phyloP scores from a whole-genome alignment of 352 stramenopile species.

The Aphanomyces invadans region DNA sequence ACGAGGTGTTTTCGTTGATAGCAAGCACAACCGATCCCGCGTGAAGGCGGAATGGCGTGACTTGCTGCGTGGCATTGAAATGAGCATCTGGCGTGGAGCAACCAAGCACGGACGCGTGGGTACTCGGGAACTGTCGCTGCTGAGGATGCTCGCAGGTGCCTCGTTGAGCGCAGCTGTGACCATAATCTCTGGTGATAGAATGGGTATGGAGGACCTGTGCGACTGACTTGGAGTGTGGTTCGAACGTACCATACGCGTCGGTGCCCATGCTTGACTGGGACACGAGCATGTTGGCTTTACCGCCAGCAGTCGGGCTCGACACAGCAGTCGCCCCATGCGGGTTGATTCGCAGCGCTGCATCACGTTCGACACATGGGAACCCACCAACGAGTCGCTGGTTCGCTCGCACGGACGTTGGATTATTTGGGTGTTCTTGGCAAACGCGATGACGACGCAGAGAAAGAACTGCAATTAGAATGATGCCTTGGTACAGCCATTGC shows the following conservation, averaged over 20 bases:
- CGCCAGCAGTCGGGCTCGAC: neutral
- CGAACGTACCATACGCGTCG: neutral
- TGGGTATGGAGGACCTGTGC: too few relatives aligned
- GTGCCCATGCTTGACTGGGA: conserved; percentile 5
- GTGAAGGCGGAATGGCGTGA: neutral
- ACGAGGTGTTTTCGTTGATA: conserved; percentile 14
- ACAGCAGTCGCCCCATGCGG: neutral
- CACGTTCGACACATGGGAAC: neutral
- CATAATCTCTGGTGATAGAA: neutral
- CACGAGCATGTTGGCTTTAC: neutral
- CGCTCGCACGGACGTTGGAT: neutral
- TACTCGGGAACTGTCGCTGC: neutral
- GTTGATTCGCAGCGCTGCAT: neutral
- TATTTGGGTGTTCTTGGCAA: neutral
- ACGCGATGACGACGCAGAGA: neutral
- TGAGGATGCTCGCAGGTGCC: neutral
- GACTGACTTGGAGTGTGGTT: neutral
- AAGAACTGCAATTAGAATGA: neutral
- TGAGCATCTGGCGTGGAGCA: too few relatives aligned
- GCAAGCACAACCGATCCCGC: neutral
- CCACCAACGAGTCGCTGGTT: neutral
- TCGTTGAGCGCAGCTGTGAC: neutral
- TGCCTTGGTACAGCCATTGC: neutral
- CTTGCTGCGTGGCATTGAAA: neutral
- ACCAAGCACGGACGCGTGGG: neutral